These are phyloP conservation scores for Leptodontidium sp. DNA, from an alignment of 2,329 filamentous ascomycete species.

Conservation along the genomic window DNA sequence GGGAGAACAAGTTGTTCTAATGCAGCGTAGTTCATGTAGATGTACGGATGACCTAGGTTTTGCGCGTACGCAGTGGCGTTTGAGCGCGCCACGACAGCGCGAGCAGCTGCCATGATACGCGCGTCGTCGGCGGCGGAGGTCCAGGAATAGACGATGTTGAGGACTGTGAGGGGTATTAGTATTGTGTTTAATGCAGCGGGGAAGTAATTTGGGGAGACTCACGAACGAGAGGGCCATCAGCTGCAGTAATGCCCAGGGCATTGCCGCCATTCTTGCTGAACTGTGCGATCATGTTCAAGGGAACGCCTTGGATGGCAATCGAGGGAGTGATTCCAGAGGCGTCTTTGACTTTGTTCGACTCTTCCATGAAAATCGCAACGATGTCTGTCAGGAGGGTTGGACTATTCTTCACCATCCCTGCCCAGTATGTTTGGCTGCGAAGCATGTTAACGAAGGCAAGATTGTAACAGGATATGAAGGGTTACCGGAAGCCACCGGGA, in stretches of 20 bases:
- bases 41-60: conserved; percentile 48
- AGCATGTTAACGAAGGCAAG: conserved; percentile 13
- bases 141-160: conserved; percentile 42
- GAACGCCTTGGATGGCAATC: conserved; percentile 51
- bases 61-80: conserved; percentile 45
- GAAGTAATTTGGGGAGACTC: background rate
- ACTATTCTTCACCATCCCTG: conserved; percentile 35
- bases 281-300: conserved; percentile 47
- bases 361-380: conserved; percentile 36
- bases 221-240: conserved; percentile 32
- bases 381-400: conserved; percentile 32
- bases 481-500: conserved; percentile 37
- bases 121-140: conserved; percentile 47
- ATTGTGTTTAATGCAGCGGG: background rate
- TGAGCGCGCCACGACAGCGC: conserved; percentile 43
- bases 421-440: conserved; percentile 33
- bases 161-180: conserved; percentile 14
- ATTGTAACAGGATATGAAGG: conserved; percentile 4
- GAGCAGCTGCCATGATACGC: conserved; percentile 42
- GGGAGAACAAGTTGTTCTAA: conserved; percentile 48
- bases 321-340: conserved; percentile 29
- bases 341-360: conserved; percentile 31
- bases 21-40: conserved; percentile 53
- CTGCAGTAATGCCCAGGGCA: conserved; percentile 34
- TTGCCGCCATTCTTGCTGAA: conserved; percentile 49